These are phyloP conservation scores for Stagonosporopsis tanaceti DNA, from an alignment of 2,329 filamentous ascomycete species.

Conservation along the genomic window DNA sequence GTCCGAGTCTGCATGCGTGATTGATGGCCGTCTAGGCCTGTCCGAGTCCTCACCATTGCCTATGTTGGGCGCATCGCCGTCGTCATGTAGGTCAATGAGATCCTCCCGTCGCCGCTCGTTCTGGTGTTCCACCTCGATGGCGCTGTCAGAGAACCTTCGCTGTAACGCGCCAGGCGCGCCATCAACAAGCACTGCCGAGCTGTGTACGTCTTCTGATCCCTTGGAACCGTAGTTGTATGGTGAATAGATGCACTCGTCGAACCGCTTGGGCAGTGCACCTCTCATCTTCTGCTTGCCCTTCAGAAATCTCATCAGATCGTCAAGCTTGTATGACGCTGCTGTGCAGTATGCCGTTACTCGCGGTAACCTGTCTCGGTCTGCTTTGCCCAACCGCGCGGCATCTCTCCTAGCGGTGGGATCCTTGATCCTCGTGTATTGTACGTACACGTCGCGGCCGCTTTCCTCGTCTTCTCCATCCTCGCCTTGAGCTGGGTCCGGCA, in stretches of 20 bases:
- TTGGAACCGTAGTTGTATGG: conserved; percentile 80
- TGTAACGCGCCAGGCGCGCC: conserved; percentile 53
- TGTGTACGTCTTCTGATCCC: conserved; percentile 47
- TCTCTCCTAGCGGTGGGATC: conserved; percentile 92
- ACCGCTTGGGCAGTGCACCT: conserved; percentile 86
- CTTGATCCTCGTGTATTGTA: conserved; percentile 97
- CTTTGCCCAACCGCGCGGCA: conserved; percentile 90
- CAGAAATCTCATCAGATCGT: conserved; percentile 86
- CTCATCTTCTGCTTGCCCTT: conserved; percentile 82
- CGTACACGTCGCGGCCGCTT: conserved; percentile 93
- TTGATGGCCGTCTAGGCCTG: conserved; percentile 34
- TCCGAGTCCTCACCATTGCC: conserved; percentile 37
- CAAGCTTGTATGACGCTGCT: conserved; percentile 88
- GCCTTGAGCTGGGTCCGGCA: conserved; percentile 86
- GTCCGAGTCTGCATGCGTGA: conserved; percentile 43
- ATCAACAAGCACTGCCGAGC: conserved; percentile 42
- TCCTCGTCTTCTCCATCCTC: conserved; percentile 83
- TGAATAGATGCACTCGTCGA: conserved; percentile 97
- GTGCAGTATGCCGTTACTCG: conserved; percentile 97
- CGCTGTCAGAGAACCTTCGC: conserved; percentile 76
- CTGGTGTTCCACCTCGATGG: conserved; percentile 71
- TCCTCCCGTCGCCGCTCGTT: conserved; percentile 65
- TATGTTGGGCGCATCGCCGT: conserved; percentile 42
- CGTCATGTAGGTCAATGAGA: conserved; percentile 67
- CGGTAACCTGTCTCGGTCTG: conserved; percentile 84